These are phyloP conservation scores for Pseudozyma thailandica DNA, from an alignment of 1,284 basidiomycete species.

Conservation along the genomic window DNA sequence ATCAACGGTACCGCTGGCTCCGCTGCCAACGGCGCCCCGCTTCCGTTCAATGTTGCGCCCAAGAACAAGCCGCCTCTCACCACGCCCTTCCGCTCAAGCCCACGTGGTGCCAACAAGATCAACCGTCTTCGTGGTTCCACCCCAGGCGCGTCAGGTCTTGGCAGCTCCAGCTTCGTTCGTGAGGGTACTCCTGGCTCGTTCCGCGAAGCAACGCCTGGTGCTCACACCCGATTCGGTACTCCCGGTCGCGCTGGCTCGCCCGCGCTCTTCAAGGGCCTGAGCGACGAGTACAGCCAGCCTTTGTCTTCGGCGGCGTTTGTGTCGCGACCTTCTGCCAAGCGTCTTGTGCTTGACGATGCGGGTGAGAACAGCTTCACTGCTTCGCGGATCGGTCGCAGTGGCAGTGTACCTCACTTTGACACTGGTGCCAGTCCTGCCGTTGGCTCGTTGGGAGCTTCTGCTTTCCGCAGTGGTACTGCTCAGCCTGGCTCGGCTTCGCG, in stretches of 20 bases:
- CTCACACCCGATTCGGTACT: conserved; percentile 38
- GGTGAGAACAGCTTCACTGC: conserved; percentile 44
- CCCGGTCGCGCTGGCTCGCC: conserved; percentile 62
- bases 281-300: conserved; percentile 70
- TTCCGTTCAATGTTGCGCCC: conserved; percentile 68
- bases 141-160: conserved; percentile 51
- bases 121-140: conserved; percentile 64
- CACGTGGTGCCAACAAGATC: conserved; percentile 59
- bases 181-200: conserved; percentile 54
- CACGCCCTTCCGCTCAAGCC: conserved; percentile 70
- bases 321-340: conserved; percentile 88
- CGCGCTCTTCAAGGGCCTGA: conserved; percentile 71
- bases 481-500: conserved; percentile 43
- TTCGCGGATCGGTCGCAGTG: conserved; percentile 43
- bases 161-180: conserved; percentile 41
- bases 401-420: conserved; percentile 48
- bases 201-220: conserved; percentile 64
- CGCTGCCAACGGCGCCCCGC: conserved; percentile 43
- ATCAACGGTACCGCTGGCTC: conserved; percentile 55
- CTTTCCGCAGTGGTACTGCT: conserved; percentile 46
- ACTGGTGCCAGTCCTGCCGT: conserved; percentile 33
- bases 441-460: conserved; percentile 36
- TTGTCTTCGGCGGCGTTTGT: conserved; percentile 73
- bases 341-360: conserved; percentile 80
- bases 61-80: conserved; percentile 70